These are phyloP conservation scores for Epichloe uncinata DNA, from an alignment of 2,329 filamentous ascomycete genomes.

Conservation along the genomic window DNA sequence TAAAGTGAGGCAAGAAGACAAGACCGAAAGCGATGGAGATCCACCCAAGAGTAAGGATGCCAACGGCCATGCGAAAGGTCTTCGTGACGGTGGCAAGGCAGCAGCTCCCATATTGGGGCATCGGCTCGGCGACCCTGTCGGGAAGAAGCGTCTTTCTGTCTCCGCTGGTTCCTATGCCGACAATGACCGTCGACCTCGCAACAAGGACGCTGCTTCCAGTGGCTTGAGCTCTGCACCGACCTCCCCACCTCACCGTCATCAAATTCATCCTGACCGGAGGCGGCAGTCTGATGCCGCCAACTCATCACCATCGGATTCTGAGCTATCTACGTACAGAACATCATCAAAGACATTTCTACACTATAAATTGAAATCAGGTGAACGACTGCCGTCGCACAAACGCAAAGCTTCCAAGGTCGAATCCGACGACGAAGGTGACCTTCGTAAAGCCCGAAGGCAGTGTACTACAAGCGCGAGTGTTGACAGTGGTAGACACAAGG, in stretches of 20 bases:
- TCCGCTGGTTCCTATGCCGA: slow-evolving; percentile 20
- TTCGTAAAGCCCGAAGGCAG: slow-evolving; percentile 39
- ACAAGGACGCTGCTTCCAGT: slow-evolving; percentile 37
- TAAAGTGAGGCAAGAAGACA: slow-evolving; percentile 53
- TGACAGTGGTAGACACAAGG: slow-evolving; percentile 21
- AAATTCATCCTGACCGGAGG: slow-evolving; percentile 19
- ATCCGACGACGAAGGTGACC: slow-evolving; percentile 44
- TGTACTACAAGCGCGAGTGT: slow-evolving; percentile 33
- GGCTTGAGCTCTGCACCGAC: slow-evolving; percentile 45
- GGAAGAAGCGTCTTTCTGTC: slow-evolving; percentile 35
- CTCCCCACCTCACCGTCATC: slow-evolving; percentile 32
- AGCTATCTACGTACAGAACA: slow-evolving; percentile 29
- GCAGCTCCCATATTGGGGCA: slow-evolving; percentile 21
- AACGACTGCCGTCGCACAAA: slow-evolving; percentile 36
- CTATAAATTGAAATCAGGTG: slow-evolving; percentile 34
- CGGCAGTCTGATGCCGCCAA: slow-evolving; percentile 26
- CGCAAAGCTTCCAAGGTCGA: slow-evolving; percentile 40
- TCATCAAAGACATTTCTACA: slow-evolving; percentile 31
- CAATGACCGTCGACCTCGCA: slow-evolving; percentile 26
- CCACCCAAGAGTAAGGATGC: slow-evolving; percentile 18
- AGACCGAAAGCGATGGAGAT: slow-evolving; percentile 40
- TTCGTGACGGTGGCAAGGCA: slow-evolving; percentile 19
- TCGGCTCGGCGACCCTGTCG: slow-evolving; percentile 21
- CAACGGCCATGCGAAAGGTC: slow-evolving; percentile 20
- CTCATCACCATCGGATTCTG: slow-evolving; percentile 37